phyloP scores from a whole-genome alignment of 768 basidiomycete genomes.

The Tephrocybe sp. region DNA sequence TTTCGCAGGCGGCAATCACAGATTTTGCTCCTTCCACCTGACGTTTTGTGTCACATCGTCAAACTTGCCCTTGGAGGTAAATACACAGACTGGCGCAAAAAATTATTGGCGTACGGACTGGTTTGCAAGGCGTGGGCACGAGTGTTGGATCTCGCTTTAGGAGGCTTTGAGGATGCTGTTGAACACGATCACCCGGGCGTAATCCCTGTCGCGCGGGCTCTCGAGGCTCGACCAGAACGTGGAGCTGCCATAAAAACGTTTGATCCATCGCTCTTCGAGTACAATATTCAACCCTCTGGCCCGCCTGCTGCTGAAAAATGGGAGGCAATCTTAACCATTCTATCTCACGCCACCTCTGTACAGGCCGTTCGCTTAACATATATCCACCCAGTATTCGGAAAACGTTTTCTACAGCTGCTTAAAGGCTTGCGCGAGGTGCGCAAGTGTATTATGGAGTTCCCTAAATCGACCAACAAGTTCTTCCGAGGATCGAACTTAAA shows the following conservation, averaged over 20 bases:
- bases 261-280: not conserved
- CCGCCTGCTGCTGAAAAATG: not conserved
- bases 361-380: not conserved
- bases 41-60: not conserved
- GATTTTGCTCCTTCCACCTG: not conserved
- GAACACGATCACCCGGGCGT: constrained; percentile 4
- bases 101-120: constrained; percentile 1
- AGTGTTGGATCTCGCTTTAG: constrained; percentile 6
- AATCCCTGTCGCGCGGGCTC: not conserved
- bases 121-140: constrained; percentile 9
- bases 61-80: constrained; percentile 1
- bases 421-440: not conserved
- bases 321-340: constrained; percentile 4
- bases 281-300: not conserved
- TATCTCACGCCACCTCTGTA: not conserved
- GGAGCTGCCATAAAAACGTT: constrained; percentile 6
- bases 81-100: not conserved
- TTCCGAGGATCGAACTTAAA: not conserved
- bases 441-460: not conserved
- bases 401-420: not conserved
- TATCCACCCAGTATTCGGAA: not conserved
- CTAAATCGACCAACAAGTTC: not conserved
- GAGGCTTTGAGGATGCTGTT: constrained; percentile 1
- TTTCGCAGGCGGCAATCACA: not conserved
- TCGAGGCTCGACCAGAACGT: constrained; percentile 1